These are phyloP conservation scores for Aspergillus ochraceus DNA, from an alignment of 2,329 filamentous ascomycete genomes.

Conservation along the genomic window DNA sequence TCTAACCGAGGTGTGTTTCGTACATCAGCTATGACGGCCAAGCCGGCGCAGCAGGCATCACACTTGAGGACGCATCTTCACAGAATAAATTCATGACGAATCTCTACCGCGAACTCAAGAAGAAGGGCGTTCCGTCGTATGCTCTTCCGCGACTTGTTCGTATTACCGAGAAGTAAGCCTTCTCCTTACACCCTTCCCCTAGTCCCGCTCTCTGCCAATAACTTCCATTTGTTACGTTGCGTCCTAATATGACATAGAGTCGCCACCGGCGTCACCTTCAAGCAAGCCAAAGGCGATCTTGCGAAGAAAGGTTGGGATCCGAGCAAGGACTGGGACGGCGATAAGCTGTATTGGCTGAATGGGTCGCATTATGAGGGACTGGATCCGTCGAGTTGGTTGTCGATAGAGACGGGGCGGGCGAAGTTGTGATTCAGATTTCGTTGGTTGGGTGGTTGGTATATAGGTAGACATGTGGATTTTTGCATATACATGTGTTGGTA, in stretches of 20 bases:
- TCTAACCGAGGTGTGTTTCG: neutral
- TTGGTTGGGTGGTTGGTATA: neutral
- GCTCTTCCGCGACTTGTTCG: conserved; percentile 50
- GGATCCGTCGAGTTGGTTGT: conserved; percentile 38
- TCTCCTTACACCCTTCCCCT: conserved; percentile 3
- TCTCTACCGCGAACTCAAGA: conserved; percentile 41
- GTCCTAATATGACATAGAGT: conserved; percentile 28
- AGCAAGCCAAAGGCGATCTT: conserved; percentile 49
- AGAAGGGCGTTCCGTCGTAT: conserved; percentile 48
- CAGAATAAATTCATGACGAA: conserved; percentile 39
- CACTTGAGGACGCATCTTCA: conserved; percentile 35
- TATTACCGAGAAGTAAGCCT: conserved; percentile 47
- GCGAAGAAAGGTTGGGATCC: conserved; percentile 45
- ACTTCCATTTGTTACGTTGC: neutral
- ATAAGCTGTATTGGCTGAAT: conserved; percentile 48
- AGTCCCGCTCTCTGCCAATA: neutral
- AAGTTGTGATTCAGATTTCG: conserved; percentile 35
- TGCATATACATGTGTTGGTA: neutral
- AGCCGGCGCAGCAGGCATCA: conserved; percentile 49
- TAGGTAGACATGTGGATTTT: neutral
- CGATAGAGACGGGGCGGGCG: conserved; percentile 45
- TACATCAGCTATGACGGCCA: conserved; percentile 47
- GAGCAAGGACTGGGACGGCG: conserved; percentile 30
- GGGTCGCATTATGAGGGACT: conserved; percentile 41
- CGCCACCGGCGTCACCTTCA: conserved; percentile 51